Evolutionary conservation across 129 eudicot genomes (phyloP), one percentile per base, ranked within the genome.

Genomic region (Oenanthe sinensis): DNA sequence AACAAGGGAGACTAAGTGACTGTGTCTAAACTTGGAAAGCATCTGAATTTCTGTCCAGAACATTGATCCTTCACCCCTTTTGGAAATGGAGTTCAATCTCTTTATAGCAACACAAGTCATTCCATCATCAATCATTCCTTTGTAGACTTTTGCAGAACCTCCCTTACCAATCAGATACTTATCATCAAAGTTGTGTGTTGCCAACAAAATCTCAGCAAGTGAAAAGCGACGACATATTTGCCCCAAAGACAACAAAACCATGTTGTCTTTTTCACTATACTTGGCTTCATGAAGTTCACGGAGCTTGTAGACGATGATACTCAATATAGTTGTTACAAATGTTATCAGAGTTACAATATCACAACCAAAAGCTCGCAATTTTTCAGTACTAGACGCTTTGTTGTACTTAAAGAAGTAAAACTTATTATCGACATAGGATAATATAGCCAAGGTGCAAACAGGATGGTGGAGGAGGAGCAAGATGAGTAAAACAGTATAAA

Each of bases 121-220:
- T 54, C 86, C 86, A 12, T 62, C 69, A 54, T 80, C 80, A 24
- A 88, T 84, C 39, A 68, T 13, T 37, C 88, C 89, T 76, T 79
- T 88, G 44, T 85, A 88, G 33, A 86, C 92, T 24, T 82, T 84
- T 39, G 89, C 92, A 19, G 79, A 88, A 44, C 92, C 92, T 37
- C 92, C 89, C 42, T 58, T 77, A 24, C 92, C 92, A 33, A 88
- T 80, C 24, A 81, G 72, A 28, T 71, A 80, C 44, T 50, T 55
- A n/a, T 84, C 86, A 63, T 86, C 78, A 63, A 85, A 88, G 45
- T 45, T 67, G 44, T 86, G 19, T 49, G 92, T 88, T 44, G 89
- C 84, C 10, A 63, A 75, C 63, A 68, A 71, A 76, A 88, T 86
- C 74, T 88, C 88, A 19, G 77, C 70, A 55, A 84, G 60, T 39